Evolutionary conservation across 495 filamentous ascomycete species (phyloP), one percentile per base, ranked within the genome.

Genomic region (Neurospora discreta): DNA sequence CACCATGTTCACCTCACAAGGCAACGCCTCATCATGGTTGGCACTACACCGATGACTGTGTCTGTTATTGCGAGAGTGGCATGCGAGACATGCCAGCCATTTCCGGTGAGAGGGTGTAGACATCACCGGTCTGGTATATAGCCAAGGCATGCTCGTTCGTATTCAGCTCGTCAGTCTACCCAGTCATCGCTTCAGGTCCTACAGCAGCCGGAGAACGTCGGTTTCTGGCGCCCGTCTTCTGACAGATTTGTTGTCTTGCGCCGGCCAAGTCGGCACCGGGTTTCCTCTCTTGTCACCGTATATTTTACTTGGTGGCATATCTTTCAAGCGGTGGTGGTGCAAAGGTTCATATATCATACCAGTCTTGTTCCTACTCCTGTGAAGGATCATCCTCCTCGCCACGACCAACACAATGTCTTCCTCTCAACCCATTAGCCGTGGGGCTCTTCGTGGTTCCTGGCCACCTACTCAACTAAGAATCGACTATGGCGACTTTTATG

Each of bases 401-500:
- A 23, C 68, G 39, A 20, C 46, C 39, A 39, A 67, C 71, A 42
- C 39, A 7, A 41, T 18, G 39, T 18, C 18, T 58, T 69, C 68
- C 13, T 73, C 46, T 72, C 71, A 39, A 67, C 13, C 69, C 69
- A 74, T 69, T 39, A 7, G 26, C 43, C 9, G 8, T 70, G 7
- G 42, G 30, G 44, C 38, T 11, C 65, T 40, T 26, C 71, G 71
- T 69, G 73, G 74, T 38, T 72, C 77, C 39, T 81, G 79, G 78
- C 79, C 78, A 23, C 77, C 81, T 3, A 78, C 79, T 38, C 81
- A 77, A 13, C 73, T 79, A 60, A 76, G 75, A 16, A 72, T 83
- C 11, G 78, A 83, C 72, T 79, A 76, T 43, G 75, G 78, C 68
- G 81, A 82, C 68, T 80, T 83, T 65, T 78, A 81, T 10, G 79